Evolutionary conservation across 2,329 filamentous ascomycete species (phyloP).

Genomic region (Talaromyces sp.): DNA sequence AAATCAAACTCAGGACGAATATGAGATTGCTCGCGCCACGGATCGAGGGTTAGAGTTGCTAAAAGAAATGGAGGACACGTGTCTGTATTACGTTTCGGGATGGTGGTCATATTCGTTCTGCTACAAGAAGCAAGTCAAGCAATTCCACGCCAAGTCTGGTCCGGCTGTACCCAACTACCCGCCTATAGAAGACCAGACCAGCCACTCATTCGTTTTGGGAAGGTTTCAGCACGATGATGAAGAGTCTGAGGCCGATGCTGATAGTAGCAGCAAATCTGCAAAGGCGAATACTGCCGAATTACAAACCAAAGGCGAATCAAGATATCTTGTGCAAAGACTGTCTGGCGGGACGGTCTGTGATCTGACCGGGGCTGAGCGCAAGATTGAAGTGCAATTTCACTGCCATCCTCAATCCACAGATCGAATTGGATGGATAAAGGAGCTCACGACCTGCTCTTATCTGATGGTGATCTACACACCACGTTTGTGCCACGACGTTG

Average conservation of each 20-base stretch:
- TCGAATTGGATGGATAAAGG: slow-evolving; percentile 88
- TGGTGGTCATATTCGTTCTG: slow-evolving; percentile 98
- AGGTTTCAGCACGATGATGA: slow-evolving; percentile 47
- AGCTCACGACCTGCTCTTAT: slow-evolving; percentile 85
- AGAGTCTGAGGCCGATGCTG: slow-evolving; percentile 24
- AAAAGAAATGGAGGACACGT: slow-evolving; percentile 70
- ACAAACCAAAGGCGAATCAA: slow-evolving; percentile 76
- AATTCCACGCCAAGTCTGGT: slow-evolving; percentile 78
- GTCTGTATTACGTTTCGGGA: slow-evolving; percentile 78
- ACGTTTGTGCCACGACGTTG: slow-evolving; percentile 79
- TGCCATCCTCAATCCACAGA: slow-evolving; percentile 74
- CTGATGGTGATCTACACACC: slow-evolving; percentile 91
- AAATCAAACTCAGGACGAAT: slow-evolving; percentile 66
- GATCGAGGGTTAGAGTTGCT: slow-evolving; percentile 77
- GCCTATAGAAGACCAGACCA: slow-evolving; percentile 71
- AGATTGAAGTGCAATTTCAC: slow-evolving; percentile 75
- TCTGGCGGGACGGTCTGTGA: slow-evolving; percentile 80
- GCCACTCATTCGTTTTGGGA: slow-evolving; percentile 74
- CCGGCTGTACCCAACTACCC: slow-evolving; percentile 65
- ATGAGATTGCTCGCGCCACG: slow-evolving; percentile 73
- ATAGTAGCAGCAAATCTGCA: slow-evolving; percentile 23
- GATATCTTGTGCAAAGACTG: slow-evolving; percentile 81
- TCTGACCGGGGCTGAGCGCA: slow-evolving; percentile 74
- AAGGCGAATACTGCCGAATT: slow-evolving; percentile 57
- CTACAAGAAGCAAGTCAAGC: slow-evolving; percentile 80